Percentiles rank a stretch among this genome's conserved stretches.
Evolutionary conservation across 305 asterid genomes (phyloP).

Genomic region (Fraxinus ornus): DNA sequence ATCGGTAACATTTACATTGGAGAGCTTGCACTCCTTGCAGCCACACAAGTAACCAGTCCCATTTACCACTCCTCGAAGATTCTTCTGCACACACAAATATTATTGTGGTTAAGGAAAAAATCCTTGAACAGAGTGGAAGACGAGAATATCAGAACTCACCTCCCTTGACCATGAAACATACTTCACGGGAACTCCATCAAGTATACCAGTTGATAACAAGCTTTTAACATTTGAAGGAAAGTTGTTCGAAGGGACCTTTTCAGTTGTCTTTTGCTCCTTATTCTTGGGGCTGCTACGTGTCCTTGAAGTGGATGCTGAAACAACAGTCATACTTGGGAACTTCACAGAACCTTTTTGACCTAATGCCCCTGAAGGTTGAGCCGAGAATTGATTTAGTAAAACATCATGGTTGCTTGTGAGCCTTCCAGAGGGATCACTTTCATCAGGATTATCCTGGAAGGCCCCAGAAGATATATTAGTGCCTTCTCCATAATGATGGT

Average conservation of each 20-base stretch:
- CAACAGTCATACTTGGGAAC: constrained; percentile 28
- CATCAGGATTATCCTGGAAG: constrained; percentile 25
- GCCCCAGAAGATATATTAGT: constrained; percentile 49
- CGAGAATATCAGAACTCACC: constrained; percentile 39
- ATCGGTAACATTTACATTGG: constrained; percentile 40
- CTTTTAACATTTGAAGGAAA: constrained; percentile 75
- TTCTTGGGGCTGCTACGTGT: constrained; percentile 22
- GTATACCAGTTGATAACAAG: constrained; percentile 69
- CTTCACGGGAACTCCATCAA: constrained; percentile 79
- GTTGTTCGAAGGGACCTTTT: constrained; percentile 43
- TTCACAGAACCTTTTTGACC: constrained; percentile 1
- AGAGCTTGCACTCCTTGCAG: constrained; percentile 67
- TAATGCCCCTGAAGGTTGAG: background rate
- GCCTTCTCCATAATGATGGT: constrained; percentile 34
- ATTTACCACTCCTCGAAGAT: constrained; percentile 61
- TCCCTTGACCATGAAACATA: constrained; percentile 81
- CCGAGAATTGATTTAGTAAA: constrained; percentile 31
- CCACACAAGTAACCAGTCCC: constrained; percentile 71
- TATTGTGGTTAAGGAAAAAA: constrained; percentile 5
- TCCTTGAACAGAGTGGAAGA: constrained; percentile 5
- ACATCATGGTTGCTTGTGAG: constrained; percentile 25
- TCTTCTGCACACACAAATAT: constrained; percentile 46
- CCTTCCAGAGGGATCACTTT: constrained; percentile 35
- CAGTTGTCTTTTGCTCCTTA: constrained; percentile 43
- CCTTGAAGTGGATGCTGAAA: constrained; percentile 15